Evolutionary conservation across 352 stramenopile genomes (phyloP), one percentile per base, ranked within the genome.

Genomic region (Pythium vanterpoolii): DNA sequence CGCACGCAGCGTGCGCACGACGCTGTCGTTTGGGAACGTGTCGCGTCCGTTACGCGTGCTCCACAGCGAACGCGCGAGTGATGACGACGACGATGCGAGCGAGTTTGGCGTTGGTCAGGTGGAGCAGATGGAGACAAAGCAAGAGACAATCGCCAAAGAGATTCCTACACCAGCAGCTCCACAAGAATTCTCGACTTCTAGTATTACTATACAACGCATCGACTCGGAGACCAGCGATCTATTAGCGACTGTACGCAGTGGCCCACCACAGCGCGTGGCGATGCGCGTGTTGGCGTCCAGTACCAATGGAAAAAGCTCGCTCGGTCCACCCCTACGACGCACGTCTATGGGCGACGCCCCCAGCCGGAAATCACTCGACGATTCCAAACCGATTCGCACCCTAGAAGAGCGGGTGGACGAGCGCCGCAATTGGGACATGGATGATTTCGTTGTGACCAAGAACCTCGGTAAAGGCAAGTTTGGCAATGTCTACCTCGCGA

Each of bases 391-490:
- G 0, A 30, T 48, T 9, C 68, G 58, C 16, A 76, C 76, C 38
- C 58, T 92, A 14, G 73, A 69, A 21, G 74, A 91, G 33, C 66
- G 77, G 11, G 18, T 89, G 21, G 49, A 72, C 47, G 66, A 76
- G 53, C 81, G 77, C 38, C 62, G 68, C 3, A 88, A 93, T 42
- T 93, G 76, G 75, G 71, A 80, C 51, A 76, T 93, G 66, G 74
- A 89, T 14, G 83, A 95, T 49, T 95, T 93, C 43, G 60, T 70
- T 6, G 79, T 92, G 40, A 89, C 78, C 18, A 89, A 87, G 57
- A 92, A 81, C 30, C 59, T 95, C 13, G 86, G 86, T 10, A 86
- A 92, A 66, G 86, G 86, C 46, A 95, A 95, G 60, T 95, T 93
- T 44, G 86, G 86, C 19, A 92, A 93, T 45, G 83, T 95, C 2